Evolutionary conservation across 2,329 filamentous ascomycete genomes (phyloP), one percentile per base, ranked within the genome.

Genomic region (Graphilbum sp.): DNA sequence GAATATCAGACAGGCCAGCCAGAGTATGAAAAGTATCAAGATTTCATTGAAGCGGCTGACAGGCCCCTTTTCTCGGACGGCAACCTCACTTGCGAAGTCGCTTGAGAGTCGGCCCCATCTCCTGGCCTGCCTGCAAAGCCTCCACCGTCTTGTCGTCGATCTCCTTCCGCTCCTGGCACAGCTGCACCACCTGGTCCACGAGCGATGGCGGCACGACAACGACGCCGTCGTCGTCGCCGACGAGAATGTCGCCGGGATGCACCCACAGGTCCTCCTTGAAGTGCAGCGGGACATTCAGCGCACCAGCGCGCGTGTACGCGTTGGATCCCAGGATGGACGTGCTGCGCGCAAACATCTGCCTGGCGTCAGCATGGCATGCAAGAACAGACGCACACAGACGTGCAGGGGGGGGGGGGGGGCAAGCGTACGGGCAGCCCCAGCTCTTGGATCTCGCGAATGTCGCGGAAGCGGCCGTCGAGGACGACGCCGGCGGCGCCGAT

Each of bases 391-490:
- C 11, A 12, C 9, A 27, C 15, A 20, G 12, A 32, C 21, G 7
- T 6, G 8, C 27, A 29, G 27, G 13, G 13, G 5, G 5, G 13
- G 27, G 13, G 8, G 13, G 6, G 27, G 10, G 27, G 8, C 11
- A 29, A n/a, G n/a, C 27, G 18, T 40, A 63, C 62, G 5, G 65
- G 63, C 40, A 57, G 69, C 0, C 50, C 50, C 17, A 69, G 48
- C 18, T 58, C 62, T 7, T 66, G 60, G 47, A 72, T 67, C 51
- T 71, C 67, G 43, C 67, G 58, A 20, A 72, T 50, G 46, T 71
- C 67, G 10, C 67, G 59, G 39, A 70, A 56, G 4, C 64, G 55
- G 4, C 67, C 67, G 47, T 71, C 67, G 24, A 72, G 61, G 12
- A 71, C 54, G 4, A 62, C 61, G 1, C 67, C 67, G 2, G 54